A percentile compares a stretch with the other conserved stretches of the same genome.
Conservation (phyloP, 1,139 yeast species). For the Yueomyces sp. region DNA sequence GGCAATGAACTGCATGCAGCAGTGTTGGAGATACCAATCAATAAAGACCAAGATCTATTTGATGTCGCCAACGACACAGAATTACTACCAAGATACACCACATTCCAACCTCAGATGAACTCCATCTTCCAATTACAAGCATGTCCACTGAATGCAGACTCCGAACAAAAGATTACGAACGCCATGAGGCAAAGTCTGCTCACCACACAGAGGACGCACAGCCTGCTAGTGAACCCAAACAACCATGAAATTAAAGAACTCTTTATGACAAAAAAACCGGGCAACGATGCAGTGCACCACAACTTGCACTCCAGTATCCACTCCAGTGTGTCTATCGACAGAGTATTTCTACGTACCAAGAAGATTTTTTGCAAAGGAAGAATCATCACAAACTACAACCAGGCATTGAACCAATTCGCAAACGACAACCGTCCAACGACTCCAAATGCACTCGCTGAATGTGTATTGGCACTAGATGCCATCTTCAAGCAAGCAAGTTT, state of each 20-base stretch:
- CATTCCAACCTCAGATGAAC: slow-evolving; percentile 17
- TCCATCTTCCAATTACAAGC: slow-evolving; percentile 29
- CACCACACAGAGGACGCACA: slow-evolving; percentile 11
- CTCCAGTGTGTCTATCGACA: slow-evolving; percentile 4
- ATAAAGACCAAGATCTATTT: slow-evolving; percentile 1
- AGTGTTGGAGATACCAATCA: slow-evolving; percentile 12
- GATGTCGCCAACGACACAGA: slow-evolving; percentile 8
- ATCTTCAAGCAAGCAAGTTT: too few species aligned
- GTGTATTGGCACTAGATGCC: too few species aligned
- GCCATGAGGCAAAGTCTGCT: slow-evolving; percentile 47
- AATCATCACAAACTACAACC: slow-evolving; percentile 5
- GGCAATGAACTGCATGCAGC: slow-evolving; percentile 13
- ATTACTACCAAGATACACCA: slow-evolving; percentile 18
- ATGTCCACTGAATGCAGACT: slow-evolving; percentile 32
- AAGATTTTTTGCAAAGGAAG: slow-evolving; percentile 21
- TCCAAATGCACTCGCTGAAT: too few species aligned
- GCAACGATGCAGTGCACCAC: background rate
- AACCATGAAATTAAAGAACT: slow-evolving; percentile 47
- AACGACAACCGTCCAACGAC: too few species aligned
- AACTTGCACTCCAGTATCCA: background rate
- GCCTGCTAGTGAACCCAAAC: slow-evolving; percentile 34
- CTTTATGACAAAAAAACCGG: slow-evolving; percentile 27
- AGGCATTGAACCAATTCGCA: too few species aligned
- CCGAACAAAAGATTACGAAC: slow-evolving; percentile 38
- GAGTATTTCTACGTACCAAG: slow-evolving; percentile 15